A percentile compares a stretch with the other conserved stretches of the same genome.
phyloP scores from a whole-genome alignment of 1,284 basidiomycete species.

The Pterulicium gracile region DNA sequence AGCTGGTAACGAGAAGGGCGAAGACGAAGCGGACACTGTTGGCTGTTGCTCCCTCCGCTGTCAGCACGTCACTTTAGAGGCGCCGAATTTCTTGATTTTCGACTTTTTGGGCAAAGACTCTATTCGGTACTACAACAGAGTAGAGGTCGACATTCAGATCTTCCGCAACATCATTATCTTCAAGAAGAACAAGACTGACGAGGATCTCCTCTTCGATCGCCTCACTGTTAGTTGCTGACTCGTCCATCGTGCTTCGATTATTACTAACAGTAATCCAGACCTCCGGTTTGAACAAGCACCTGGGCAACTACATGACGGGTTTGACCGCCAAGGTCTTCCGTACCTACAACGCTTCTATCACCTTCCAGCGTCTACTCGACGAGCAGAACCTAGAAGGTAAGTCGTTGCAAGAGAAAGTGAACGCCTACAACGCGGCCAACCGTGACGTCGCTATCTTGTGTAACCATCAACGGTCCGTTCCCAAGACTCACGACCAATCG shows the following conservation, averaged over 20 bases:
- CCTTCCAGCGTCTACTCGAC: slow-evolving; percentile 85
- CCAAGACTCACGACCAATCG: slow-evolving; percentile 83
- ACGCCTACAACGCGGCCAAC: slow-evolving; percentile 93
- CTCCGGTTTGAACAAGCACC: slow-evolving; percentile 77
- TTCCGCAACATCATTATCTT: slow-evolving; percentile 89
- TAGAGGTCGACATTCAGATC: slow-evolving; percentile 78
- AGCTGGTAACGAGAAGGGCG: slow-evolving; percentile 97
- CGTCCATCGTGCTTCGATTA: slow-evolving; percentile 7
- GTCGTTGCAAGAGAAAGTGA: slow-evolving; percentile 84
- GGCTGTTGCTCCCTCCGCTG: slow-evolving; percentile 94
- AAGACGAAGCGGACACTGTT: slow-evolving; percentile 95
- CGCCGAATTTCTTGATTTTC: slow-evolving; percentile 80
- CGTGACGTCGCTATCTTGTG: slow-evolving; percentile 91
- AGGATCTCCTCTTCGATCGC: slow-evolving; percentile 90
- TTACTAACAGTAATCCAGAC: slow-evolving; percentile 42
- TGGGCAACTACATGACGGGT: slow-evolving; percentile 89
- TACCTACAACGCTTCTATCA: slow-evolving; percentile 95
- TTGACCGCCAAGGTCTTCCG: slow-evolving; percentile 97
- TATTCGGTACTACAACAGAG: slow-evolving; percentile 89
- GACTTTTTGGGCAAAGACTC: slow-evolving; percentile 98
- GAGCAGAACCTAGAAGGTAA: slow-evolving; percentile 61
- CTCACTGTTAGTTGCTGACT: slow-evolving; percentile 52
- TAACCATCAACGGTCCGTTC: slow-evolving; percentile 93
- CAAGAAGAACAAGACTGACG: slow-evolving; percentile 82
- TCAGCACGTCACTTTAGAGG: slow-evolving; percentile 87